A percentile compares a stretch with the other conserved stretches of the same genome.
These are phyloP conservation scores for Saturnispora besseyi DNA, from an alignment of 805 yeast genomes.

Conservation along the genomic window DNA sequence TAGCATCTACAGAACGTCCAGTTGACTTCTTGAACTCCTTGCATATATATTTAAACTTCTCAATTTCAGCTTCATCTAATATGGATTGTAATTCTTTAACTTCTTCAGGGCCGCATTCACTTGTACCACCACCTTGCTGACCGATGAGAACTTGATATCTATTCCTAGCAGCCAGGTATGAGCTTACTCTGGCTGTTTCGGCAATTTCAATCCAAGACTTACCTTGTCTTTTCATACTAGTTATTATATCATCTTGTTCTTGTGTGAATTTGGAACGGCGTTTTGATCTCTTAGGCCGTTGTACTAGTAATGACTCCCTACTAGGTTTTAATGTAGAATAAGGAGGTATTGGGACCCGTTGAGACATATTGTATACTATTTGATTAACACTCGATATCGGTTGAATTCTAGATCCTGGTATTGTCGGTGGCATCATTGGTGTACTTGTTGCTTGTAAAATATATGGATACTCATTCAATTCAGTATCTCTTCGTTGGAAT, in stretches of 20 bases:
- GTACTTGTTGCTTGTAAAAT: not conserved
- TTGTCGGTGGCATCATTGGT: not conserved
- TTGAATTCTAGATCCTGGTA: not conserved
- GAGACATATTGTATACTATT: slow-evolving; percentile 21
- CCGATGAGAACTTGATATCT: slow-evolving; percentile 75
- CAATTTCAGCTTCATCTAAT: slow-evolving; percentile 63
- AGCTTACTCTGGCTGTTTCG: slow-evolving; percentile 50
- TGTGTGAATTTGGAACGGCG: slow-evolving; percentile 61
- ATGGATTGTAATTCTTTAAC: slow-evolving; percentile 38
- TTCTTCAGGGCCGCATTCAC: slow-evolving; percentile 54
- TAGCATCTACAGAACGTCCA: slow-evolving; percentile 41
- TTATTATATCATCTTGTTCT: slow-evolving; percentile 59
- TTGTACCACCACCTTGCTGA: slow-evolving; percentile 69
- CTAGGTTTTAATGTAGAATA: slow-evolving; percentile 19
- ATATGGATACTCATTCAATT: not conserved
- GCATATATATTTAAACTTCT: slow-evolving; percentile 60
- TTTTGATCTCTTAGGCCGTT: slow-evolving; percentile 38
- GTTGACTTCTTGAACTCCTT: slow-evolving; percentile 49
- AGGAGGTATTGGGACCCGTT: slow-evolving; percentile 23
- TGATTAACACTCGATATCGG: slow-evolving; percentile 14
- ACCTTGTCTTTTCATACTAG: slow-evolving; percentile 52
- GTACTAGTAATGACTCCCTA: slow-evolving; percentile 15
- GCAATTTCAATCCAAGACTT: slow-evolving; percentile 71
- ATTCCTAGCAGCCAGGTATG: slow-evolving; percentile 65
- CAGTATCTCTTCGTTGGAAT: not conserved